Base-by-base conservation (phyloP, 192 early-diverging fungal genomes). In the Radiomyces spectabilis region DNA sequence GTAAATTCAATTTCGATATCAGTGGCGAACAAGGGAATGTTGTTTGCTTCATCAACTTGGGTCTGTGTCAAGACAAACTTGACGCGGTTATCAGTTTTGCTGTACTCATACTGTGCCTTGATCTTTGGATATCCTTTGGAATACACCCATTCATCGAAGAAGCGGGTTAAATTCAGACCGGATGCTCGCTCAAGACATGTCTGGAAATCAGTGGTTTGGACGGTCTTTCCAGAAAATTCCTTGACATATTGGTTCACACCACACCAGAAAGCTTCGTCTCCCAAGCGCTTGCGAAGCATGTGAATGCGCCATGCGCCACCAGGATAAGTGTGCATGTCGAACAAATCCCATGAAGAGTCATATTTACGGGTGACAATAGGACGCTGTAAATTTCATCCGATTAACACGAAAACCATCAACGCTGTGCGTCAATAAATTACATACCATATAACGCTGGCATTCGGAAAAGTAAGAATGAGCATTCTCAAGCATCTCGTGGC, bases 101-200 rank as follows among this genome's bases (percentile, higher is more conserved):
- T 81, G 63, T 82, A 86, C 32, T 67, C 58, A 51, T 74, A 83
- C n/a, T 48, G 27, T 22, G 75, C 63, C 22, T 34, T 65, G 32
- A 86, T 73, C 22, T 69, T 68, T 12, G 85, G 85, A 51, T 69
- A 75, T 3, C 79, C 83, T 37, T 79, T 77, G 19, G 75, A 74
- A 58, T 78, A 80, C 12, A 86, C 77, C 78, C 81, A 86, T 66
- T 86, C 79, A 49, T 84, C 79, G 16, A 81, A 77, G 63, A 85
- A 86, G 5, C 55, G 63, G 25, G 77, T 79, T 33, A 85, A 45
- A 35, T 83, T 81, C 5, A 83, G 31, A 18, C 76, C 78, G 42
- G 71, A 76, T 4, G 79, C 45, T 57, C 80, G 33, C 80, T 59
- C 81, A 32, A 51, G 65, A 57, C 31, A 72, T 8, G 38, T 72